phyloP scores from a whole-genome alignment of 2,329 filamentous ascomycete species.

The Coleophoma eucalyptorum region DNA sequence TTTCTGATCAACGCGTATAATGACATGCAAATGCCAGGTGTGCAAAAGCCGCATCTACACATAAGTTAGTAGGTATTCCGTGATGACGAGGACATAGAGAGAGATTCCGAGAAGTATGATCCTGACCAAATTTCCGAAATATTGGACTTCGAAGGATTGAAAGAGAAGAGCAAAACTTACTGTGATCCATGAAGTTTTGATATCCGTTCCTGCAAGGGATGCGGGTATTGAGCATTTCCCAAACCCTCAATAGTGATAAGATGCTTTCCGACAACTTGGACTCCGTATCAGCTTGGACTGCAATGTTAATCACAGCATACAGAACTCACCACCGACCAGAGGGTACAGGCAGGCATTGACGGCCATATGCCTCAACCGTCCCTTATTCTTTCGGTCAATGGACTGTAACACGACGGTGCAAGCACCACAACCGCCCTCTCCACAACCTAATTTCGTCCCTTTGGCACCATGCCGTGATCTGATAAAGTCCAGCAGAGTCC shows the following conservation, averaged over 20 bases:
- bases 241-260: constrained; percentile 96
- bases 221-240: constrained; percentile 77
- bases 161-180: constrained; percentile 38
- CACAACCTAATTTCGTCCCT: constrained; percentile 92
- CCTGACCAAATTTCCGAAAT: too few relatives aligned
- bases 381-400: constrained; percentile 61
- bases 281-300: too few relatives aligned
- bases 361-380: constrained; percentile 83
- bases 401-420: constrained; percentile 93
- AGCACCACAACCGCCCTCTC: constrained; percentile 91
- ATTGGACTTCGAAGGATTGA: too few relatives aligned
- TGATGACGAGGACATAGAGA: too few relatives aligned
- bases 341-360: constrained; percentile 79
- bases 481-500: constrained; percentile 87
- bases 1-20: constrained; percentile 88
- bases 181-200: constrained; percentile 89
- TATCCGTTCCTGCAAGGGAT: constrained; percentile 85
- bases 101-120: too few relatives aligned
- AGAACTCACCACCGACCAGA: constrained; percentile 16
- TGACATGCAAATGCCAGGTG: constrained; percentile 95
- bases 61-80: not conserved
- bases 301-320: too few relatives aligned
- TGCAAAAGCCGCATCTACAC: constrained; percentile 62
- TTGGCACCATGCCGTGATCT: constrained; percentile 75
- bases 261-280: constrained; percentile 81